Percentiles rank a stretch among this genome's conserved stretches.
These are phyloP conservation scores for Elaeagnus macrophylla DNA, from an alignment of 306 rosid genomes.

Conservation along the genomic window DNA sequence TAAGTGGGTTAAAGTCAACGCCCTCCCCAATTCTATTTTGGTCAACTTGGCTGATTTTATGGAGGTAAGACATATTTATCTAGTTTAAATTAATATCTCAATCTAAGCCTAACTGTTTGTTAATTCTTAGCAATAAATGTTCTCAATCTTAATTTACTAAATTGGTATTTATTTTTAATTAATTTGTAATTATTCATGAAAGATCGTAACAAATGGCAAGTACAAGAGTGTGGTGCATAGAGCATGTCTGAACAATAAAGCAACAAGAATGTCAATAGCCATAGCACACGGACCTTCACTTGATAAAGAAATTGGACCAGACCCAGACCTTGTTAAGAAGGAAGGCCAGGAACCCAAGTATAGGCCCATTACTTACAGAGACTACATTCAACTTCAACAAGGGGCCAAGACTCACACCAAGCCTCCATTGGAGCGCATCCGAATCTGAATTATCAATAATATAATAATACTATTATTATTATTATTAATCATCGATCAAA, in stretches of 20 bases:
- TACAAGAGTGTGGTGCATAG: slow-evolving; percentile 10
- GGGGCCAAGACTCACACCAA: not conserved
- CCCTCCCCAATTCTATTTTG: slow-evolving; percentile 1
- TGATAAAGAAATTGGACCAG: slow-evolving; percentile 3
- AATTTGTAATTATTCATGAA: not conserved
- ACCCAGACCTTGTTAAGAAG: slow-evolving; percentile 6
- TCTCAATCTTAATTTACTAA: too few relatives aligned
- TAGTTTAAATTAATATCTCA: too few relatives aligned
- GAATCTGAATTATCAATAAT: too few relatives aligned
- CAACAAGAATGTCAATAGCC: slow-evolving; percentile 12
- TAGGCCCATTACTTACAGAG: slow-evolving; percentile 4
- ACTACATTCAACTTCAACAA: slow-evolving; percentile 7
- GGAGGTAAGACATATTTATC: not conserved
- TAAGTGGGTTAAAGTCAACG: slow-evolving; percentile 3
- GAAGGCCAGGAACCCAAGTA: slow-evolving; percentile 7
- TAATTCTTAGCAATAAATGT: too few relatives aligned
- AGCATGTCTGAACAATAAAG: slow-evolving; percentile 5
- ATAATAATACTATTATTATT: not conserved
- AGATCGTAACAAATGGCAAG: slow-evolving; percentile 17
- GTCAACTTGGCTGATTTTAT: slow-evolving; percentile 9
- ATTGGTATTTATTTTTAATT: too few relatives aligned
- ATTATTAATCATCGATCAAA: too few relatives aligned
- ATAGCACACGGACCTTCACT: slow-evolving; percentile 7
- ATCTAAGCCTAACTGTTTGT: too few relatives aligned
- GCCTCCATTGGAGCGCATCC: slow-evolving; percentile 5